phyloP scores from a whole-genome alignment of 805 yeast species.

The Yamadazyma endophytica region DNA sequence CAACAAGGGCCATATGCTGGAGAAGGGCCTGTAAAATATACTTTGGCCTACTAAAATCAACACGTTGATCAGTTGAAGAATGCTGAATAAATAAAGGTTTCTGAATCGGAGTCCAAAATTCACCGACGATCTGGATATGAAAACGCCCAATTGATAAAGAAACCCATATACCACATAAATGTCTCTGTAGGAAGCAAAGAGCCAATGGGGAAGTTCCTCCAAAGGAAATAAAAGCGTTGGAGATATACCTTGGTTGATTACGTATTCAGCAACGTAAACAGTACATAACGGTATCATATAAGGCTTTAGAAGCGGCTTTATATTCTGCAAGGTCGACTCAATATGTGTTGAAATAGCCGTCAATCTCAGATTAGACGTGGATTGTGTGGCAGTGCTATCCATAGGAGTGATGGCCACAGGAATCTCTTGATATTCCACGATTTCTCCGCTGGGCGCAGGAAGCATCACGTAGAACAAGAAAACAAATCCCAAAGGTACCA shows the following conservation, averaged over 20 bases:
- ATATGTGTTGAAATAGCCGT: constrained; percentile 14
- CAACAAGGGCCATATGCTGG: constrained; percentile 60
- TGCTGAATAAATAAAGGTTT: constrained; percentile 56
- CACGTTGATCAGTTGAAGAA: constrained; percentile 66
- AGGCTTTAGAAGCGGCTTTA: constrained; percentile 49
- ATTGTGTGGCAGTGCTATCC: background rate
- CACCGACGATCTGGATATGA: constrained; percentile 83
- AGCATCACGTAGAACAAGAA: constrained; percentile 20
- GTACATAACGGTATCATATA: constrained; percentile 81
- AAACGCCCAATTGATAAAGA: constrained; percentile 87
- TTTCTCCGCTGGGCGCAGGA: constrained; percentile 14
- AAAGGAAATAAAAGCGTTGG: constrained; percentile 84
- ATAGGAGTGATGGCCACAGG: background rate
- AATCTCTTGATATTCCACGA: constrained; percentile 5
- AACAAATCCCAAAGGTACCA: constrained; percentile 52
- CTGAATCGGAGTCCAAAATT: constrained; percentile 54
- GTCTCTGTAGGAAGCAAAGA: constrained; percentile 67
- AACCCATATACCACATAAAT: constrained; percentile 90
- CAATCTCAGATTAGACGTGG: background rate
- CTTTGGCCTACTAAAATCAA: constrained; percentile 61
- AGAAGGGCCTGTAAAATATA: constrained; percentile 48
- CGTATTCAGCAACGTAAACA: constrained; percentile 83
- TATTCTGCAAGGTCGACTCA: constrained; percentile 14
- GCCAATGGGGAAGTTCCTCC: constrained; percentile 54
- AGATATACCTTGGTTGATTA: constrained; percentile 86